Conservation (phyloP, 192 early-diverging fungal genomes). For the Coemansia sp. region DNA sequence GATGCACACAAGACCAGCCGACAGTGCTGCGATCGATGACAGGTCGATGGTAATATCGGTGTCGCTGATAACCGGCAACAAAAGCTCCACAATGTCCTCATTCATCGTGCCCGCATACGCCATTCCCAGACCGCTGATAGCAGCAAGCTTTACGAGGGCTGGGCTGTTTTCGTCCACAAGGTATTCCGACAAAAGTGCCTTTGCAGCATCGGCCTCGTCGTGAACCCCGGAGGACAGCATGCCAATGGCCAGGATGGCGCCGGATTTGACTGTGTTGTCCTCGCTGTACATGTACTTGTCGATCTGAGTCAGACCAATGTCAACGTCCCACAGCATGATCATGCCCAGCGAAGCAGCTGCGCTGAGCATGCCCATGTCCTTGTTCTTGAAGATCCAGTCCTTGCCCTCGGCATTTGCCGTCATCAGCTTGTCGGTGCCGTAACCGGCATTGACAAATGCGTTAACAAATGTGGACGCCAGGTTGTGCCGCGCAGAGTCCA, state of each 20-base stretch:
- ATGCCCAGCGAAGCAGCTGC: slow-evolving; percentile 92
- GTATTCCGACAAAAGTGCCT: slow-evolving; percentile 85
- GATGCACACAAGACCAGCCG: slow-evolving; percentile 91
- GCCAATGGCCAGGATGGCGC: slow-evolving; percentile 91
- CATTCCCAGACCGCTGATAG: slow-evolving; percentile 89
- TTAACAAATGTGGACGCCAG: slow-evolving; percentile 98
- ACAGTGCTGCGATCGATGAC: slow-evolving; percentile 83
- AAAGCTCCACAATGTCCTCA: slow-evolving; percentile 79
- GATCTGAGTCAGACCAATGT: slow-evolving; percentile 83
- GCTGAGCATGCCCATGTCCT: slow-evolving; percentile 95
- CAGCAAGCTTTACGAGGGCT: slow-evolving; percentile 67
- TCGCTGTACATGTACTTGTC: slow-evolving; percentile 89
- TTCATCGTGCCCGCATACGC: slow-evolving; percentile 91
- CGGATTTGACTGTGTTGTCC: slow-evolving; percentile 87
- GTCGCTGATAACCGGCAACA: slow-evolving; percentile 82
- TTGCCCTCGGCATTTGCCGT: slow-evolving; percentile 68
- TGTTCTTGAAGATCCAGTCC: slow-evolving; percentile 97
- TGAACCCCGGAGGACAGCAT: slow-evolving; percentile 87
- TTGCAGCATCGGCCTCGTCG: slow-evolving; percentile 88
- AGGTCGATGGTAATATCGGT: slow-evolving; percentile 81
- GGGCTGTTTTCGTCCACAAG: slow-evolving; percentile 61
- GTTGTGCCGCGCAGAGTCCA: slow-evolving; percentile 95
- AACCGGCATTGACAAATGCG: slow-evolving; percentile 98
- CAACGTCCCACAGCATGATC: slow-evolving; percentile 94
- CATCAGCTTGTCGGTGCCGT: slow-evolving; percentile 89